A percentile compares a stretch with the other conserved stretches of the same genome.
These are phyloP conservation scores for Cryptosporidium parvum DNA, from an alignment of 169 alveolate species.

Conservation along the genomic window DNA sequence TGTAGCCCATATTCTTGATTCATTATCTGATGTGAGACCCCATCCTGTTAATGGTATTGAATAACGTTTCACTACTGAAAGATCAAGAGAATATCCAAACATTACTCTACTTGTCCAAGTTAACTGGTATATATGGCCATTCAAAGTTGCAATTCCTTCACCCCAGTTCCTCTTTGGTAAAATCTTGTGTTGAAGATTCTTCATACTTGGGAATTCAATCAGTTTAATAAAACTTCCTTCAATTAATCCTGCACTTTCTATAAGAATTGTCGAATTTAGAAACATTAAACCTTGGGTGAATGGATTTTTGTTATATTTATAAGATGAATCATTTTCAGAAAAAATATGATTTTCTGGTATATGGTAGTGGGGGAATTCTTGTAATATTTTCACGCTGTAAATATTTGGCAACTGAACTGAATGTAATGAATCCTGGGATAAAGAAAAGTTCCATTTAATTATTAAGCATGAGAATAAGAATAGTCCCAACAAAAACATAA, in stretches of 20 bases:
- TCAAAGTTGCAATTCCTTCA: constrained; percentile 35
- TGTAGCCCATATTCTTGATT: constrained; percentile 58
- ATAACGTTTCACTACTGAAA: constrained; percentile 19
- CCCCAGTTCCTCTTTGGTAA: constrained; percentile 33
- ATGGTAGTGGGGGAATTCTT: constrained; percentile 56
- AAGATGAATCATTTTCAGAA: constrained; percentile 13
- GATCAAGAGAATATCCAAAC: constrained; percentile 18
- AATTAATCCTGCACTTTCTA: constrained; percentile 63
- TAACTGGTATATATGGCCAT: constrained; percentile 14
- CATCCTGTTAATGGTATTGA: constrained; percentile 50
- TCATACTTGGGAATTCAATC: constrained; percentile 68
- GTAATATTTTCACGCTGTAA: constrained; percentile 16
- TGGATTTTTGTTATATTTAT: constrained; percentile 19
- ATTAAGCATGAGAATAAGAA: neutral
- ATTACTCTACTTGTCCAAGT: constrained; percentile 50
- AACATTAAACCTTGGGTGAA: constrained; percentile 60
- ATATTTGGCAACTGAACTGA: constrained; percentile 8
- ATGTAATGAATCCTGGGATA: neutral
- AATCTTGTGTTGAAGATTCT: neutral
- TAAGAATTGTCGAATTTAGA: constrained; percentile 29
- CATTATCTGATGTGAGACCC: constrained; percentile 57
- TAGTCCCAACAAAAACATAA: neutral
- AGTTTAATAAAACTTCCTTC: constrained; percentile 49
- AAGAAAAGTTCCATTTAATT: neutral
- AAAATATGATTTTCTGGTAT: neutral